Base-by-base conservation (phyloP, 2,329 filamentous ascomycete genomes). In the Pleoardoris graminearum region DNA sequence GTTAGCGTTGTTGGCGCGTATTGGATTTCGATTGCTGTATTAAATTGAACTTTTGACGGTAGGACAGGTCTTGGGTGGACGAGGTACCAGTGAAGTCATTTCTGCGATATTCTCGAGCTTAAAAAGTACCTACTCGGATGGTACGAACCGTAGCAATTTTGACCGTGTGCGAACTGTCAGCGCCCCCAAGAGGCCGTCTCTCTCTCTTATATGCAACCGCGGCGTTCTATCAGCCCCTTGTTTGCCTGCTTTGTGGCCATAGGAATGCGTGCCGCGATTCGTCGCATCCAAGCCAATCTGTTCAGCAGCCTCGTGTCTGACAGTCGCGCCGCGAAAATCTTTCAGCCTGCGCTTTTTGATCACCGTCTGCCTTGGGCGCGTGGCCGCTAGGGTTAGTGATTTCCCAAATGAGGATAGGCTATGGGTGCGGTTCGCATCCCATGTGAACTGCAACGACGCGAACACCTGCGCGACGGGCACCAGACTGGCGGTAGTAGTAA, bases 311-410 rank as follows among this genome's bases (percentile, higher is more conserved):
- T 51, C 22, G 22, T 38, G 43, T 54, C 52, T 54, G 47, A 48
- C 48, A 21, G n/a, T 43, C 48, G 48, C 43, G 30, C 43, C 16
- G 51, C 48, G 52, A 48, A 51, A 54, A 51, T 44, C 33, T 44
- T 48, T 54, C 48, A 44, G 30, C 51, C 47, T 21, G 27, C 27
- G 35, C 19, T 23, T 29, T 29, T 16, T 11, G 17, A 50, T 33
- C n/a, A 33, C 21, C 43, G 52, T 47, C 30, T 54, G 52, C 52
- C 52, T 54, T 25, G 52, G 38, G 43, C 48, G n/a, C 35, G 35
- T 14, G n/a, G 42, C 32, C 10, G 21, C 37, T 47, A 22, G 47
- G 47, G 10, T 38, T 54, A 54, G 47, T 29, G 47, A 38, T 29
- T 25, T 35, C 48, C 12, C 8, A n/a, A 30, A 43, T 29, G 19